Evolutionary conservation across 2,329 filamentous ascomycete species (phyloP).

Genomic region (Paecilomyces formosus): DNA sequence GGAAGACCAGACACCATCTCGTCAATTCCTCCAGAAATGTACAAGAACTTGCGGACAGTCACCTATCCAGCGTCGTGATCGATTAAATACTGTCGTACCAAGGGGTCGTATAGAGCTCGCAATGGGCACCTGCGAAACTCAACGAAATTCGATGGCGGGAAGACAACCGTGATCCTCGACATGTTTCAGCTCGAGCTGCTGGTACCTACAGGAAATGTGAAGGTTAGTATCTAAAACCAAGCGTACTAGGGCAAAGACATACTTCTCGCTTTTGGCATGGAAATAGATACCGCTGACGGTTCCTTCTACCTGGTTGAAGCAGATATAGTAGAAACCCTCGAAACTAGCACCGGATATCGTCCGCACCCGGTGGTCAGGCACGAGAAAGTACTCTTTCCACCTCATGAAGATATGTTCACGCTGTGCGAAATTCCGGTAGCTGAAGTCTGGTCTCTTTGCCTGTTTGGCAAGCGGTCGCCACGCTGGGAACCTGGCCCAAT

Average conservation of each 20-base stretch:
- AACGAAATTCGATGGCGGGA: not conserved
- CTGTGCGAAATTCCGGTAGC: slow-evolving; percentile 63
- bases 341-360: slow-evolving; percentile 94
- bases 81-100: not conserved
- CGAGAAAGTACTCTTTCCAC: slow-evolving; percentile 97
- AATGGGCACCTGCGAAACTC: not conserved
- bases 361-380: slow-evolving; percentile 85
- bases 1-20: not conserved
- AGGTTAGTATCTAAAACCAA: not conserved
- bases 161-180: not conserved
- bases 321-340: slow-evolving; percentile 98
- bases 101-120: not conserved
- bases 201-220: not conserved
- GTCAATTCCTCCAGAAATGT: not conserved
- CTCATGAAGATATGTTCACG: slow-evolving; percentile 94
- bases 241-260: slow-evolving; percentile 31
- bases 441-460: slow-evolving; percentile 51
- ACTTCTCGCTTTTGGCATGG: slow-evolving; percentile 97
- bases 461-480: slow-evolving; percentile 70
- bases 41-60: not conserved
- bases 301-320: slow-evolving; percentile 87
- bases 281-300: slow-evolving; percentile 93
- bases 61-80: not conserved
- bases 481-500: slow-evolving; percentile 85
- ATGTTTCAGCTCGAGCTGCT: not conserved